These are phyloP conservation scores for Thielaviopsis musarum DNA, from an alignment of 2,329 filamentous ascomycete genomes.

Conservation along the genomic window DNA sequence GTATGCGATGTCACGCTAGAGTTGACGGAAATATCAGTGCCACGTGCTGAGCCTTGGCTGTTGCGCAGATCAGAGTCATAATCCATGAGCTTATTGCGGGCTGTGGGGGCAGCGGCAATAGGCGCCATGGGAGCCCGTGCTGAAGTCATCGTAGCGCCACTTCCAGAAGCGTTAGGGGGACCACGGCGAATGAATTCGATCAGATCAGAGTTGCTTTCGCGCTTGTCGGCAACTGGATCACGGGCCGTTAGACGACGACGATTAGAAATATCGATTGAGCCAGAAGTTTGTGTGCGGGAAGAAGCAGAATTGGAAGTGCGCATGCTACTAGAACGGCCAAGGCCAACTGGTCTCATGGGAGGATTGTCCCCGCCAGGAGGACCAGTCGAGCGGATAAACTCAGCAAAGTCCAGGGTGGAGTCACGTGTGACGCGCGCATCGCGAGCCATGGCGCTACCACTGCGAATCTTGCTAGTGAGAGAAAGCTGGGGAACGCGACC, in stretches of 20 bases:
- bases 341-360: conserved; percentile 14
- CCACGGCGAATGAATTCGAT: conserved; percentile 93
- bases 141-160: conserved; percentile 65
- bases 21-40: conserved; percentile 39
- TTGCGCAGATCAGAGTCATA: conserved; percentile 28
- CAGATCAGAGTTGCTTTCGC: conserved; percentile 62
- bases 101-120: background rate
- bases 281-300: conserved; percentile 13
- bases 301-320: conserved; percentile 23
- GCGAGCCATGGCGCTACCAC: conserved; percentile 29
- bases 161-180: conserved; percentile 41
- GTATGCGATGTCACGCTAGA: conserved; percentile 63
- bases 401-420: conserved; percentile 66
- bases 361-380: conserved; percentile 34
- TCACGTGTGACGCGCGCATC: conserved; percentile 57
- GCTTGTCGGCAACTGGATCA: conserved; percentile 45
- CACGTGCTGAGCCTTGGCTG: conserved; percentile 38
- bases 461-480: background rate
- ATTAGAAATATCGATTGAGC: conserved; percentile 19
- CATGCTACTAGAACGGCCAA: conserved; percentile 22
- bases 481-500: conserved; percentile 1
- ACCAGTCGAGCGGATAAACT: conserved; percentile 77
- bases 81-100: conserved; percentile 7
- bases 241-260: conserved; percentile 51
- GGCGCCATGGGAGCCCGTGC: conserved; percentile 59